These are phyloP conservation scores for Leccinum fibrillosum DNA, from an alignment of 768 basidiomycete species.

Conservation along the genomic window DNA sequence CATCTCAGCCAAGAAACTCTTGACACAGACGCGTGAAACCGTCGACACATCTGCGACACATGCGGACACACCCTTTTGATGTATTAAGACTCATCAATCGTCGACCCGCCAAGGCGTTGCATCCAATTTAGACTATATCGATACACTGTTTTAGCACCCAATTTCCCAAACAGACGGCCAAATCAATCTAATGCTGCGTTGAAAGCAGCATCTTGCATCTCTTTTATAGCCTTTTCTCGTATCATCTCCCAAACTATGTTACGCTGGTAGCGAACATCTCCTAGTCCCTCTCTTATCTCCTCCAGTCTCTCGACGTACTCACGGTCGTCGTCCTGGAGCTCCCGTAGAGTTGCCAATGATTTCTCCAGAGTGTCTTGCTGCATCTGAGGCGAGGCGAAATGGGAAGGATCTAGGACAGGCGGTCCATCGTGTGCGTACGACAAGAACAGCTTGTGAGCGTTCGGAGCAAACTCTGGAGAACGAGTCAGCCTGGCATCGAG, in stretches of 20 bases:
- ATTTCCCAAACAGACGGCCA: not conserved
- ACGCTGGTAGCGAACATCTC: constrained; percentile 69
- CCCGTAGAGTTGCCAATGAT: constrained; percentile 66
- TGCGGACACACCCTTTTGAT: not conserved
- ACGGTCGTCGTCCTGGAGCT: constrained; percentile 81
- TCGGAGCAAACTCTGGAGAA: constrained; percentile 64
- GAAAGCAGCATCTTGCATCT: constrained; percentile 65
- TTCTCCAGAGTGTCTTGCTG: constrained; percentile 73
- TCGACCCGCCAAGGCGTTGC: not conserved
- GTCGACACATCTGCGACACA: not conserved
- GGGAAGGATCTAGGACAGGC: constrained; percentile 54
- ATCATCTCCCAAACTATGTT: constrained; percentile 75
- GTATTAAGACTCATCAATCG: not conserved
- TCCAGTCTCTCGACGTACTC: constrained; percentile 84
- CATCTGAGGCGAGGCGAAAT: constrained; percentile 61
- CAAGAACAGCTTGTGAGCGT: constrained; percentile 67
- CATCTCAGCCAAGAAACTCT: not conserved
- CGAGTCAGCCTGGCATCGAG: constrained; percentile 46
- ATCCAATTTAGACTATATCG: not conserved
- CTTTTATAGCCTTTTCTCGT: constrained; percentile 68
- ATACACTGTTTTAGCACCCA: constrained; percentile 3
- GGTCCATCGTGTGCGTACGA: constrained; percentile 45
- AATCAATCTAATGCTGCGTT: constrained; percentile 30
- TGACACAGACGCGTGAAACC: not conserved
- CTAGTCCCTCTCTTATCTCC: constrained; percentile 79